Evolutionary conservation across 345 rosid genomes (phyloP), one percentile per base, ranked within the genome.

Genomic region (Euphorbia peplus): DNA sequence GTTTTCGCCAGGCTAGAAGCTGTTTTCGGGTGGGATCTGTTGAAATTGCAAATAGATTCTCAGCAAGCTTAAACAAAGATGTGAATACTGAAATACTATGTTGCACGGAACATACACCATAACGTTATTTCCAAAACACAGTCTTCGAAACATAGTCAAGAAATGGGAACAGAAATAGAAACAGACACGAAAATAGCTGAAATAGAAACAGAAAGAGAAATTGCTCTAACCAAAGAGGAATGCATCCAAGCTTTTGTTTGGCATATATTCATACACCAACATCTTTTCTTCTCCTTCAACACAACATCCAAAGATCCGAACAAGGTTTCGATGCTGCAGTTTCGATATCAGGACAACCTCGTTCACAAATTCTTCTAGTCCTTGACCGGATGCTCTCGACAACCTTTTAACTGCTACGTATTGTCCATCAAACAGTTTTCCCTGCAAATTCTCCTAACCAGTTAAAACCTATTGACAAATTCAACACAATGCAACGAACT

Each of bases 291-390:
- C 72, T 13, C 44, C 69, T 35, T 66, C 68, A 15, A 53, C 68
- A 39, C 79, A 75, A 21, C 58, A 75, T 3, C 75, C 79, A 18
- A 61, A 7, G 4, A 70, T 63, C n/a, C 60, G 71, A 3, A 66
- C 79, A 18, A 67, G 64, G 53, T 76, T 76, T 61, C 69, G 35
- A 15, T 71, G 79, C 13, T 56, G 60, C 16, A 56, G 35, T 28
- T 56, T 56, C 8, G 35, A 56, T 28, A 56, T 56, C 35, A 28
- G 16, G 3, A 56, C n/a, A 25, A 56, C 60, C 35, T 56, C 84
- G 21, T 75, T 82, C 71, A 64, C 64, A 50, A 84, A 82, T 64
- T 84, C 82, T 65, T 72, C 73, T 2, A 50, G 60, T 15, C 82
- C 79, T 62, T 74, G 81, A 10, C 71, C 75, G 0, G 82, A 76